phyloP scores from a whole-genome alignment of 495 filamentous ascomycete species.

The Xylaria flabelliformis region DNA sequence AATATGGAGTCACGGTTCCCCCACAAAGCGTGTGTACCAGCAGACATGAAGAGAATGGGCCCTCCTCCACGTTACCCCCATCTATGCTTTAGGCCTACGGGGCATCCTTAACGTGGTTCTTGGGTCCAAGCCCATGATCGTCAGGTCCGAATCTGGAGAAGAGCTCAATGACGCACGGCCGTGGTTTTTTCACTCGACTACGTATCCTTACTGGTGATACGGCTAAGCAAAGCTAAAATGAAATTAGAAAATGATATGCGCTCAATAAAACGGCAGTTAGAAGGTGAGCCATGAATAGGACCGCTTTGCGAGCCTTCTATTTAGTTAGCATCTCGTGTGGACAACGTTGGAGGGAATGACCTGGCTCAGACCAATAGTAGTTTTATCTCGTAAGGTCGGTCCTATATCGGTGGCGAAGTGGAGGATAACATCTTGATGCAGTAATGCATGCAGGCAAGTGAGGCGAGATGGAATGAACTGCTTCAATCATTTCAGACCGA shows the following conservation, averaged over 20 bases:
- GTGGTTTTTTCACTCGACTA: background rate
- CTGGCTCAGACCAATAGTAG: background rate
- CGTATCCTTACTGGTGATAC: constrained; percentile 1
- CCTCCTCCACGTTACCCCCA: constrained; percentile 28
- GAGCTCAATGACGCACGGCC: background rate
- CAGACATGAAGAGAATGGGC: constrained; percentile 23
- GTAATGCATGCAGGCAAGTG: constrained; percentile 11
- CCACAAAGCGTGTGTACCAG: constrained; percentile 15
- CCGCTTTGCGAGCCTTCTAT: background rate
- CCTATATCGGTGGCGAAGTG: constrained; percentile 22
- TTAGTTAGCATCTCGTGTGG: background rate
- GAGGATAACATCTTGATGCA: background rate
- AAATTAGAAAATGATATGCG: background rate
- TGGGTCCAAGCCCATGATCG: constrained; percentile 14
- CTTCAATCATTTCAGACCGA: background rate
- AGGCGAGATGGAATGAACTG: background rate
- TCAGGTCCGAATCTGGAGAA: constrained; percentile 25
- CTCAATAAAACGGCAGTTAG: background rate
- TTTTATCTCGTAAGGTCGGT: constrained; percentile 13
- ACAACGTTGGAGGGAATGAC: background rate
- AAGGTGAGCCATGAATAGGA: background rate
- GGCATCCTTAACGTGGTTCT: background rate
- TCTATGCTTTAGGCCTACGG: constrained; percentile 13
- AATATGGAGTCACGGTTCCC: constrained; percentile 25
- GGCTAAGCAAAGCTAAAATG: constrained; percentile 2